Base-by-base conservation (phyloP, 257 asterid species). In the Petunia axillaris region DNA sequence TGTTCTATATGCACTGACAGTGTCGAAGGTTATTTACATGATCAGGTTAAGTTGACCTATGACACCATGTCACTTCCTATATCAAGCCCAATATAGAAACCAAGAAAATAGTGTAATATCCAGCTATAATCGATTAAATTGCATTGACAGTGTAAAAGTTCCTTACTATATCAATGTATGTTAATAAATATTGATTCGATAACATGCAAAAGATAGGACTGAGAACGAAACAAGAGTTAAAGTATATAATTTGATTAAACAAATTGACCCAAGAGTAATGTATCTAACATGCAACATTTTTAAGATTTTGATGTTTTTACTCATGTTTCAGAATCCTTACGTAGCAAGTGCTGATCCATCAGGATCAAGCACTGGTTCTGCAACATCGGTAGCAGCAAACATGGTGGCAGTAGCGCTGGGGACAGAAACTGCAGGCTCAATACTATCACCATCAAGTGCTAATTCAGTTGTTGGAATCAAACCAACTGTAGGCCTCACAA, bases 311-410 rank as follows among this genome's bases (percentile, higher is more conserved):
- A 25, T 64, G 9, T 15, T 64, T 64, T 63, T 37, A 25, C 36
- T 67, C 58, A 70, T 46, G 0, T 13, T 25, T 4, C 85, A 93
- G 97, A 91, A 93, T 81, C 97, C 97, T 1, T 91, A 89, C 77
- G 81, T 82, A 13, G 54, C 79, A 4, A 75, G 89, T 6, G 89
- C 87, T 39, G 82, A 81, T 6, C 89, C 91, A 0, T 88, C 90
- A 38, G 95, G 95, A 38, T 93, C 95, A 13, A 91, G 95, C 88
- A 89, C 91, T 10, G 95, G 97, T 46, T 91, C 93, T 16, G 95
- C 97, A 48, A 89, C 85, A 77, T 88, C 97, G 1, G 95, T 88
- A 11, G 95, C 95, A 2, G 90, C 93, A 54, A 91, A 91, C 84
- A 83, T 93, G 93, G 93, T 36, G 1, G 77, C 88, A 13, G 88